Base-by-base conservation (phyloP, 2,329 filamentous ascomycete species). In the Metarhizium rileyi region DNA sequence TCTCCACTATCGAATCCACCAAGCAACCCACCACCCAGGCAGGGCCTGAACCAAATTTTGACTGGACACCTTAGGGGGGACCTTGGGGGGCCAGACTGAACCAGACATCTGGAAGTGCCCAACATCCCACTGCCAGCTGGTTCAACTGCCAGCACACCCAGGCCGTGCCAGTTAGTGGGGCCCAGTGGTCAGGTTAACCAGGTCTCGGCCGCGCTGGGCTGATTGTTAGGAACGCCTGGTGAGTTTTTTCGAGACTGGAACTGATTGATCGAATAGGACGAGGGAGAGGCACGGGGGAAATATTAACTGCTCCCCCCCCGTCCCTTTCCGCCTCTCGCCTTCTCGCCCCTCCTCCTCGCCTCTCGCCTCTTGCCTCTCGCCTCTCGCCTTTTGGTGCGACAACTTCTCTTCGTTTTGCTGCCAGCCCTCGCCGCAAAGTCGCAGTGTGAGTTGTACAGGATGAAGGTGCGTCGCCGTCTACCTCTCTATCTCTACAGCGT, bases 361-460 rank as follows among this genome's bases (percentile, higher is more conserved):
- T 36, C 14, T 36, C 9, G 33, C 14, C 33, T 16, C 33, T 20
- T 18, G 12, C 28, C 28, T 30, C 7, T 16, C 35, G 35, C 16
- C 18, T 38, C 35, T n/a, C 46, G 14, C 20, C 26, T n/a, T 27
- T 9, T 26, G 26, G 46, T 41, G 28, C 28, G 16, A 27, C 46
- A 16, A 20, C 38, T 42, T 42, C 22, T 41, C 36, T 27, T 33
- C 38, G 2, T 50, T 20, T 47, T 26, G 45, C 25, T 41, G 33
- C 28, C 33, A 40, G 23, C 46, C 23, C 23, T 47, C 41, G 44
- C 30, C 49, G 41, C 23, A 16, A 40, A 23, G 38, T 44, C 44
- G 44, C 47, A 49, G 36, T 35, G 30, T 33, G 45, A 56, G 59
- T 63, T 59, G 58, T 61, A 65, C 63, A 66, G 63, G 52, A 66